Evolutionary conservation across 345 rosid species (phyloP), one percentile per base, ranked within the genome.

Genomic region (Conringia planisiliqua): DNA sequence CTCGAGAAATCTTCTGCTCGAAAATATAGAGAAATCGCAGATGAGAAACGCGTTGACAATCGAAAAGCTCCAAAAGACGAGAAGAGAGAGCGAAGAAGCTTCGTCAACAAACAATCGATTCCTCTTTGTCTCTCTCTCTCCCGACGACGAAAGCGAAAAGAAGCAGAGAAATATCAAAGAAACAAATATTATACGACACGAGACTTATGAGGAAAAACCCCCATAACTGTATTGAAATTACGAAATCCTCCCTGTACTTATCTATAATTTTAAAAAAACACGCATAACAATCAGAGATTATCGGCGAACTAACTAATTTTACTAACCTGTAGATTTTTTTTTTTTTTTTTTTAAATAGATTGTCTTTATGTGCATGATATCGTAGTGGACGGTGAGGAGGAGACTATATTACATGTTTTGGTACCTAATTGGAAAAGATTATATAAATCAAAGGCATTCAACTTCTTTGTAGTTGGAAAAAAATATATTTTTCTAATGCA

Each of bases 111-210:
- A 77, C 46, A 63, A 70, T 11, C 51, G 38, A 76, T 55, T 22
- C 56, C 64, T 68, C 69, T 51, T 11, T 48, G 24, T 55, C 71
- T 68, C 68, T 47, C 72, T 75, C 67, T 66, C 73, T 47, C 73
- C 0, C 30, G 60, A 32, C 17, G 64, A 69, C 66, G 64, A 62
- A 51, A 75, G 62, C 68, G 32, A 61, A 42, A 29, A 29, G 36
- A 67, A 48, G 17, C 10, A 51, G 61, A 68, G 17, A 24, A 32
- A 22, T 5, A 30, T 32, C 54, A 40, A 54, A 43, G 50, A 43
- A 68, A 62, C 65, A 69, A 52, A 42, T 16, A 17, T 55, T 70
- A 76, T 52, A 75, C 29, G 78, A 68, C 79, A 75, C 61, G 73
- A 60, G 29, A 75, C 67, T 60, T 67, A 11, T 20, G 24, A 7